Percentiles rank a stretch among this genome's conserved stretches.
Conservation (phyloP, 768 basidiomycete genomes). For the Agaricus sinodeliciosus region DNA sequence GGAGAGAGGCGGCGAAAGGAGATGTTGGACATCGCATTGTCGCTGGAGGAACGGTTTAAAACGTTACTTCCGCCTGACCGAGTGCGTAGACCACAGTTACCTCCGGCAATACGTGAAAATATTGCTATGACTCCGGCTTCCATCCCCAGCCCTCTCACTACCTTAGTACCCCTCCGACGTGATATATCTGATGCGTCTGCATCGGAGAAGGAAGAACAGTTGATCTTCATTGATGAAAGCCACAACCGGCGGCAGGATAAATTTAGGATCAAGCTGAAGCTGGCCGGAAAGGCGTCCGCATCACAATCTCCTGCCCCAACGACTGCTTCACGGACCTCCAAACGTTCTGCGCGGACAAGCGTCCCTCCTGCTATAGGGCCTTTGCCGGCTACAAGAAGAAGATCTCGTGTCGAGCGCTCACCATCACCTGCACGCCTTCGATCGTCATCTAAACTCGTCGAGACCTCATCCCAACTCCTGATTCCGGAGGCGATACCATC, state of each 20-base stretch:
- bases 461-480: not conserved
- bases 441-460: not conserved
- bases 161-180: conserved; percentile 31
- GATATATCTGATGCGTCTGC: not conserved
- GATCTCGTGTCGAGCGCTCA: not conserved
- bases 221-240: not conserved
- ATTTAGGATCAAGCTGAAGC: conserved; percentile 4
- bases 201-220: not conserved
- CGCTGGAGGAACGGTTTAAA: conserved; percentile 67
- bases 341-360: conserved; percentile 1
- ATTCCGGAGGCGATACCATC: not conserved
- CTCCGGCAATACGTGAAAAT: conserved; percentile 5
- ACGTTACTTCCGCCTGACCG: conserved; percentile 67
- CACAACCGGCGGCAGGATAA: conserved; percentile 1
- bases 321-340: conserved; percentile 2
- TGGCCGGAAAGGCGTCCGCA: not conserved
- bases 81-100: conserved; percentile 28
- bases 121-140: not conserved
- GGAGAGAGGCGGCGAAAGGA: conserved; percentile 69
- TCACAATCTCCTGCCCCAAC: conserved; percentile 6
- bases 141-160: not conserved
- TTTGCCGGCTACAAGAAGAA: not conserved
- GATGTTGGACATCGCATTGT: conserved; percentile 65
- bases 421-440: not conserved
- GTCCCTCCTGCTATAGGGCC: not conserved